Evolutionary conservation across 2,329 filamentous ascomycete genomes (phyloP), one percentile per base, ranked within the genome.

Genomic region (Lachnellula suecica): DNA sequence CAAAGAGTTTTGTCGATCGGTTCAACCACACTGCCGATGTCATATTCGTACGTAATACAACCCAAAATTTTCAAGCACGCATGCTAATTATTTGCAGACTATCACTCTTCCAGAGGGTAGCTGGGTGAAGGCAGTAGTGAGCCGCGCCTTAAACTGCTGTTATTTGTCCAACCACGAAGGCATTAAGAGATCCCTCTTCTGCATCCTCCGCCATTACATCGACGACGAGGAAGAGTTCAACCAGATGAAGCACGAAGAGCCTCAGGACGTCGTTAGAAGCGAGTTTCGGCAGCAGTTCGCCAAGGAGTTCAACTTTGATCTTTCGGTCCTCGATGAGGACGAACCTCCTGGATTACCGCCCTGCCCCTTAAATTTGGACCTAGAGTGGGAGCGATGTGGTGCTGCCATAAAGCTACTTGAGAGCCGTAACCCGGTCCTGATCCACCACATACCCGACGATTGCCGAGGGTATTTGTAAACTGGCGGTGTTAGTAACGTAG

Each of bases 221-320:
- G 29, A 52, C 3, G 45, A 62, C 19, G 17, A 44, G 2, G 42
- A 47, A 7, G 25, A 45, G 17, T 61, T 62, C 40, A 41, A 49
- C 4, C 43, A 34, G 35, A 53, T 51, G 20, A 48, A 51, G 11
- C 53, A 54, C 3, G 47, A 31, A 13, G 53, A 53, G n/a, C 35
- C 48, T 15, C 43, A 45, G 13, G 17, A 24, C 7, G 35, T 51
- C 7, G 53, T 65, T 20, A 27, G 56, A 2, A 20, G 24, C 15
- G 61, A 63, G 41, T 65, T 65, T 47, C 44, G 53, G 4, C 19
- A 55, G 9, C 63, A 65, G 46, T 65, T 62, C 41, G 31, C 38
- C 15, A 55, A 51, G 4, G 63, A 65, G 35, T 65, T 63, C 22
- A 29, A 31, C n/a, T 61, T 56, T 11, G 41, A 60, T 31, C 27